phyloP scores from a whole-genome alignment of 495 filamentous ascomycete species.

The Penicillium paradoxum region DNA sequence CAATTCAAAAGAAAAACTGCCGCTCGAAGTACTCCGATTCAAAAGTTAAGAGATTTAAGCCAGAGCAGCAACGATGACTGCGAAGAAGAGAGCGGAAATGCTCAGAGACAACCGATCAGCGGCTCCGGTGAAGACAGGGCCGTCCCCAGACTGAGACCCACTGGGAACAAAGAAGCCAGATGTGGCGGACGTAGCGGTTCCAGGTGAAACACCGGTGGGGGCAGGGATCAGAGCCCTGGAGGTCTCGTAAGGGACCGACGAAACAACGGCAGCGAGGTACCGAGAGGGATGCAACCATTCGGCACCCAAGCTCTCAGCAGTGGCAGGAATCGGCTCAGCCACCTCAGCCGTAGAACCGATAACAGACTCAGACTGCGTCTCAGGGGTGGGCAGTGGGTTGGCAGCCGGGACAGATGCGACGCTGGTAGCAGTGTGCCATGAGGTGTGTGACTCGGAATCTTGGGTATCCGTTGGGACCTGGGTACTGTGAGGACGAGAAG shows the following conservation, averaged over 20 bases:
- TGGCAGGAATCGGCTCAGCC: background rate
- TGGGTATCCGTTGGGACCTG: background rate
- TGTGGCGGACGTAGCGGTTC: background rate
- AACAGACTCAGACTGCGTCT: background rate
- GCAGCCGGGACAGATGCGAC: background rate
- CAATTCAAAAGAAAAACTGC: background rate
- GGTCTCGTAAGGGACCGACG: constrained; percentile 1
- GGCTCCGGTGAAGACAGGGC: constrained; percentile 28
- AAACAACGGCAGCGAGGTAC: background rate
- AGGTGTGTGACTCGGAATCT: background rate
- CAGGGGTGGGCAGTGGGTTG: background rate
- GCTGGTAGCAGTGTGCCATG: background rate
- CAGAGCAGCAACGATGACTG: constrained; percentile 17
- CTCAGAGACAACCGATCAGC: constrained; percentile 23
- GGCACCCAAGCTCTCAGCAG: background rate
- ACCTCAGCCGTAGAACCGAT: background rate
- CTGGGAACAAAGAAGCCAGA: constrained; percentile 3
- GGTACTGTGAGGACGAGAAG: background rate
- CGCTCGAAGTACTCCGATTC: background rate
- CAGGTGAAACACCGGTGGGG: constrained; percentile 7
- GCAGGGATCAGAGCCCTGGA: constrained; percentile 13
- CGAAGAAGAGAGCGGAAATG: constrained; percentile 14
- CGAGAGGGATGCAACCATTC: background rate
- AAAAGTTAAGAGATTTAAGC: constrained; percentile 6
- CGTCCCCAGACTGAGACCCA: constrained; percentile 13